Evolutionary conservation across 306 rosid species (phyloP), one percentile per base, ranked within the genome.

Genomic region (Benincasa hispida): DNA sequence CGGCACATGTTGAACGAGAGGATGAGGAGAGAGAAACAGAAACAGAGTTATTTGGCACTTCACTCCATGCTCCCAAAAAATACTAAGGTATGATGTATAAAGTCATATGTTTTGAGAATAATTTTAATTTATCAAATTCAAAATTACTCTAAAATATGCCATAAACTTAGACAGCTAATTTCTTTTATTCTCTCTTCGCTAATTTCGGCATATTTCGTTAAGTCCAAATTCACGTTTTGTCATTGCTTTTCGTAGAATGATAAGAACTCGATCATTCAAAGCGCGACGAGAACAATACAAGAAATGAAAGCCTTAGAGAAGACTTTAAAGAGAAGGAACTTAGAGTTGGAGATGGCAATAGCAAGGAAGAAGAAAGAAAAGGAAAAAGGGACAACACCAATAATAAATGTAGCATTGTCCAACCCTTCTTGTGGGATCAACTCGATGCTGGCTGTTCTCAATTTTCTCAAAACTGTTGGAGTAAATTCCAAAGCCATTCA

Each of bases 1-100:
- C 75, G 85, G 68, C 97, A 90, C 78, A 92, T 85, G 93, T 61
- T 92, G 60, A 87, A 82, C 24, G 97, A 92, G 80, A 83, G 97
- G 60, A 83, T 79, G 87, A 87, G 97, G 58, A 85, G 97, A 60
- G 91, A 88, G 80, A 90, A 86, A 59, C 90, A 88, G 68, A 84
- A 85, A 41, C 79, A 86, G 42, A 53, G 89, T 76, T 92, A 88
- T 66, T 27, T 76, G 22, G 84, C 80, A 21, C 59, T 92, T 72
- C 91, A 90, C 61, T 85, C 96, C 27, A 54, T 90, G 37, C 83
- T 92, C 70, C 92, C 97, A 4, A 60, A 4, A 12, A 96, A 93
- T 80, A 85, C 92, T 54, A 92, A 87, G 85, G 97, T 47, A 47
- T 13, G 1, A 39, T 39, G 1, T 8, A 39, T 39, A 39, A 39